These are phyloP conservation scores for Luzula sylvatica DNA, from an alignment of 176 grass and related monocot species.

Conservation along the genomic window DNA sequence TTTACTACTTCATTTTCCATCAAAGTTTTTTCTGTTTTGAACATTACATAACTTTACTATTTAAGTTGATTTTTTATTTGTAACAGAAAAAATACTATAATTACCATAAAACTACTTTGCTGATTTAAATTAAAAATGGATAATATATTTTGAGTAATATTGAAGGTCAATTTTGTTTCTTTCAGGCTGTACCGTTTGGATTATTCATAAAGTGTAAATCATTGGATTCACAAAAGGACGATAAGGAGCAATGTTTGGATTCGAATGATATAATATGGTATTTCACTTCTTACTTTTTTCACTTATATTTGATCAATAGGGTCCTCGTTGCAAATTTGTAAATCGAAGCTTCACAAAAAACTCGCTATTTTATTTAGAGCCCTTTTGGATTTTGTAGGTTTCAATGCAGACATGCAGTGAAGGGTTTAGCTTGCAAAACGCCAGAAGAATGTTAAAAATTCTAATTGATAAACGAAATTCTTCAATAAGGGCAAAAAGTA, in stretches of 20 bases:
- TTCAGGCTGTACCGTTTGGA: constrained; percentile 45
- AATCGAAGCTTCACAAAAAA: neutral
- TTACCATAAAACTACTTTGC: constrained; percentile 1
- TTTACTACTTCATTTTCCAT: neutral
- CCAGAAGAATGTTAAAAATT: constrained; percentile 44
- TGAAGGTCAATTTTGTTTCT: constrained; percentile 13
- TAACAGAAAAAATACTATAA: neutral
- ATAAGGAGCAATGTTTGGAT: constrained; percentile 17
- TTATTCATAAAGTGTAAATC: constrained; percentile 67
- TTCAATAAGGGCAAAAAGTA: constrained; percentile 4
- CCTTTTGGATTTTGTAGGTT: constrained; percentile 42
- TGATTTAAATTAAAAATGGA: neutral
- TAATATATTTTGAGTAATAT: neutral
- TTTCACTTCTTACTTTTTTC: constrained; percentile 12
- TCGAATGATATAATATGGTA: constrained; percentile 74
- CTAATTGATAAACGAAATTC: neutral
- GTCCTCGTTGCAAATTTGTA: constrained; percentile 2
- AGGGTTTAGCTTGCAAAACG: constrained; percentile 61
- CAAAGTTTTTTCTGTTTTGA: neutral
- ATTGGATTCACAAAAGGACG: constrained; percentile 15
- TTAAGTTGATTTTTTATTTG: neutral
- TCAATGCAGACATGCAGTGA: constrained; percentile 75
- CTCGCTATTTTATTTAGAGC: neutral
- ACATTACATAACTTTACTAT: neutral
- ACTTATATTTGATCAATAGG: no score